Conservation (phyloP, 75 land plant genomes). For the Selaginella moellendorffii region DNA sequence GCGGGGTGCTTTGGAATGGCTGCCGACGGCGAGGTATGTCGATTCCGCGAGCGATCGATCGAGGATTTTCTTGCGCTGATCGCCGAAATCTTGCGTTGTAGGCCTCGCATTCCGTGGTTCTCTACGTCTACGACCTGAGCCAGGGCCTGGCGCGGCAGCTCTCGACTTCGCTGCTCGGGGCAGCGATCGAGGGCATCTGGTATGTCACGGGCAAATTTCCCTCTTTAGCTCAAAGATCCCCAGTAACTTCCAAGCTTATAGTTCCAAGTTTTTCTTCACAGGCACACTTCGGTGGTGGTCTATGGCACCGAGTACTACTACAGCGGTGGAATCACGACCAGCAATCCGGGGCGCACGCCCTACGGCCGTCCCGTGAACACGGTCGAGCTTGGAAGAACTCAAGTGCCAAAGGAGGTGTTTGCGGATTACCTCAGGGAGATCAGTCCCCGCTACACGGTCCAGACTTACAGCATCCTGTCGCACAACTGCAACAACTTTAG, state of each 20-base stretch:
- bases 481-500: conserved; percentile 96
- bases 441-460: conserved; percentile 61
- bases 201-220: neutral
- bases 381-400: conserved; percentile 66
- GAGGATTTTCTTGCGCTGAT: too few relatives aligned
- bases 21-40: too few relatives aligned
- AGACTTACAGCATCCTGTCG: conserved; percentile 54
- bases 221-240: neutral
- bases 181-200: conserved; percentile 84
- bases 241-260: too few relatives aligned
- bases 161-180: conserved; percentile 63
- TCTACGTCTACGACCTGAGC: conserved; percentile 83
- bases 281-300: conserved; percentile 90
- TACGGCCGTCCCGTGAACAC: conserved; percentile 66
- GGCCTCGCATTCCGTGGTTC: conserved; percentile 18
- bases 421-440: conserved; percentile 76
- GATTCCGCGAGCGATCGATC: too few relatives aligned
- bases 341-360: conserved; percentile 44
- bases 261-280: too few relatives aligned
- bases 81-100: neutral
- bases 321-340: conserved; percentile 67
- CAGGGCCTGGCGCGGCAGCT: conserved; percentile 94
- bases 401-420: conserved; percentile 80
- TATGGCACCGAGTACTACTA: conserved; percentile 86
- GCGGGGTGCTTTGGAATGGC: too few relatives aligned